phyloP scores from a whole-genome alignment of 164 flowering plant species.

The Aristolochia contorta region DNA sequence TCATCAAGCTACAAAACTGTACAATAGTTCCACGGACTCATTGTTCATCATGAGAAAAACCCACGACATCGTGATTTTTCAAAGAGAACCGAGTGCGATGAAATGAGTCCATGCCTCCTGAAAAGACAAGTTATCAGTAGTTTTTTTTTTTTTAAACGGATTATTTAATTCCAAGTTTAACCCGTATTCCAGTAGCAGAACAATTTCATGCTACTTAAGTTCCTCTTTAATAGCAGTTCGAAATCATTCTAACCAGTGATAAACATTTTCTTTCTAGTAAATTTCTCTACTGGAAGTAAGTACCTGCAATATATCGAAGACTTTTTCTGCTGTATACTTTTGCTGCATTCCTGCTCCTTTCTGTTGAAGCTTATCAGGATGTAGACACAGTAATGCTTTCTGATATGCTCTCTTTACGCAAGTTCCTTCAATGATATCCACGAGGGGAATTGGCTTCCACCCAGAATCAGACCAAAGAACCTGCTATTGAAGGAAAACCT shows the following conservation, averaged over 20 bases:
- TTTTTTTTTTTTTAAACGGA: too few relatives aligned
- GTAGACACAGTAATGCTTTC: constrained; percentile 70
- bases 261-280: too few relatives aligned
- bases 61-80: not conserved
- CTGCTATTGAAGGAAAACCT: constrained; percentile 19
- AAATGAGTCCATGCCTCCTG: constrained; percentile 16
- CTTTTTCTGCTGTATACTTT: constrained; percentile 74
- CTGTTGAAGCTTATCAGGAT: constrained; percentile 94
- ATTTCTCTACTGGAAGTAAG: not conserved
- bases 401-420: constrained; percentile 81
- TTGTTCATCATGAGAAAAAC: not conserved
- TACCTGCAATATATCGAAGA: constrained; percentile 90
- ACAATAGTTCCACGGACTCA: not conserved
- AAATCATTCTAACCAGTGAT: too few relatives aligned
- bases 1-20: not conserved
- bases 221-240: too few relatives aligned
- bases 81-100: constrained; percentile 4
- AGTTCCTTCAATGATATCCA: constrained; percentile 72
- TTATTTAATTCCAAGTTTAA: too few relatives aligned
- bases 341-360: constrained; percentile 65
- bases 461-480: constrained; percentile 91
- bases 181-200: too few relatives aligned
- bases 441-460: constrained; percentile 86
- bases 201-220: too few relatives aligned
- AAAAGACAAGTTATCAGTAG: not conserved